Evolutionary conservation across 139 green algal genomes (phyloP), one percentile per base, ranked within the genome.

Genomic region (Chlamydomonas sphaeroides): DNA sequence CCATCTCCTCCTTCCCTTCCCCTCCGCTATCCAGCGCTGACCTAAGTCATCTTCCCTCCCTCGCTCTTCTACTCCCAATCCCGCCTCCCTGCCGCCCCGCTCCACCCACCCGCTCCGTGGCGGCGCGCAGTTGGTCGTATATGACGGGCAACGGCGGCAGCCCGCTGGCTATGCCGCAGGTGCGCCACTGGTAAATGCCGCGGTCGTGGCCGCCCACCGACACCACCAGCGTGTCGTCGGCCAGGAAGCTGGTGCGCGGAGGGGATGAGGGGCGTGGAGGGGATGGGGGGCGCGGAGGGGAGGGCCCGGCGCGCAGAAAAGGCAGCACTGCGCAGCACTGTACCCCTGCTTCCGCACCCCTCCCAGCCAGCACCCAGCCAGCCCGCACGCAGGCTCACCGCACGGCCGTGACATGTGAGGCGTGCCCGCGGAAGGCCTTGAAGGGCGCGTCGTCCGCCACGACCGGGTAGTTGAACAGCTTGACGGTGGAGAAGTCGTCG

Each of bases 381-480:
- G n/a, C n/a, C n/a, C n/a, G n/a, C n/a, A n/a, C n/a, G n/a, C n/a
- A n/a, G n/a, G 28, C 71, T 67, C 83, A 90, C 63, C 86, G 59
- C 20, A 89, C 78, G 53, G 65, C 86, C 23, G 84, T 89, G 38
- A 93, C 86, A 57, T 91, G 88, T n/a, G 63, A 79, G 8, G 73
- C 65, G 57, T 91, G 88, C 3, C 90, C 88, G n/a, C 80, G 65
- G 88, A 90, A 93, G n/a, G 65, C 76, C 51, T 89, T 89, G 86
- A 85, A 90, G 25, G 90, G 90, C 41, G 90, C 90, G 62, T 93
- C 90, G 75, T 93, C 90, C 68, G 76, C 84, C 35, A 93, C 86
- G 35, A 90, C 86, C 15, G 90, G 90, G 80, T 88, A 92, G 84
- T 91, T 92, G 85, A 93, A 92, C 30, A 93, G 81, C 36, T 88